Base-by-base conservation (phyloP, 805 yeast species). In the Candida mattraensis region DNA sequence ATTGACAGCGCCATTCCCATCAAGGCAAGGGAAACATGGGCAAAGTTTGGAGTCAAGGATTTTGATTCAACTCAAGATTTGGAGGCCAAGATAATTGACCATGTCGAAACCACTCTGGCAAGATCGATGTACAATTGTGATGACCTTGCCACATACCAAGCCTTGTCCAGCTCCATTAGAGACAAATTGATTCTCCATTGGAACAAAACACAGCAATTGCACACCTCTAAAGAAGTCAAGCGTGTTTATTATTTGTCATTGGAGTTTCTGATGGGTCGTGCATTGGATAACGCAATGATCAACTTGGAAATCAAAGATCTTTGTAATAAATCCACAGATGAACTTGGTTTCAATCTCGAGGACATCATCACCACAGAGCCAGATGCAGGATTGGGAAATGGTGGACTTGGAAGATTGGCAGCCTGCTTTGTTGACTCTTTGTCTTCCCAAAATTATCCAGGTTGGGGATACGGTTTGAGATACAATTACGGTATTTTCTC, bases 381-480 rank as follows among this genome's bases (percentile, higher is more conserved):
- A 0, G 97, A 88, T 62, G 96, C 96, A 8, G 96, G 88, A 17
- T 72, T 88, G 37, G 97, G 97, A 54, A 89, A 89, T 55, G 97
- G 97, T 57, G 97, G 97, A 46, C 69, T 88, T 38, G 97, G 97
- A 45, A 78, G 97, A 58, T 70, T 88, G 56, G 96, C 96, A 15
- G 96, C 96, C 14, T 89, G 96, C 64, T 88, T 87, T 58, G 77
- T 88, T 30, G 96, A 89, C 64, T 87, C 96, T 1, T 67, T 88
- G 58, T 78, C 93, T 22, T 80, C 95, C 4, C 83, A 85, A 47
- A 80, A 85, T 61, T 86, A 85, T 60, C 87, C 94, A 12, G 95
- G 95, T 33, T 88, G 97, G 97, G 97, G 97, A 45, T 88, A 88
- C 60, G 96, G 97, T 42, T 68, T 88, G 50, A 82, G 95, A 58